These are phyloP conservation scores for Theobroma cacao DNA, from an alignment of 345 rosid genomes.

Conservation along the genomic window DNA sequence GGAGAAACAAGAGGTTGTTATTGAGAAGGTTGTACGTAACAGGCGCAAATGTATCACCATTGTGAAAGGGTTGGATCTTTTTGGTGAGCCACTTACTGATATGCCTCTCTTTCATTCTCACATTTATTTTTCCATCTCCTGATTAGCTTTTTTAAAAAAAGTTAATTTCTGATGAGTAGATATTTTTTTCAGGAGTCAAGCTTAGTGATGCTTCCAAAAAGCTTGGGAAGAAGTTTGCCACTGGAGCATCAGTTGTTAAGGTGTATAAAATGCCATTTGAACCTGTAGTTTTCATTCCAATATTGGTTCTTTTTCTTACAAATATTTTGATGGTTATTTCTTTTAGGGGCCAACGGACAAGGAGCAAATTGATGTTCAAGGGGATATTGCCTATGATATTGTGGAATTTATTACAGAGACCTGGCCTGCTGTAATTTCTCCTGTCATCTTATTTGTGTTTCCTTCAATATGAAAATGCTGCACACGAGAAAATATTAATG, in stretches of 20 bases:
- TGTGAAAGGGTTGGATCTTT: constrained; percentile 88
- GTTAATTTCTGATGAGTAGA: constrained; percentile 11
- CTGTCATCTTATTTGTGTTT: neutral
- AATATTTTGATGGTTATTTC: constrained; percentile 5
- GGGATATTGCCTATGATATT: constrained; percentile 84
- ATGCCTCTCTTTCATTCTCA: constrained; percentile 6
- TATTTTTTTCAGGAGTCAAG: constrained; percentile 66
- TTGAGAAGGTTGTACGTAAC: constrained; percentile 87
- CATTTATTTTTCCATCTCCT: neutral
- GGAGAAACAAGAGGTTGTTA: constrained; percentile 90
- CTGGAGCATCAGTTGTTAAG: constrained; percentile 98
- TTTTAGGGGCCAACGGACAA: constrained; percentile 93
- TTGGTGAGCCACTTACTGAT: constrained; percentile 53
- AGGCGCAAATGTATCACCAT: constrained; percentile 93
- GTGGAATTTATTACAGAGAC: constrained; percentile 84
- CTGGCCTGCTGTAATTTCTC: constrained; percentile 71
- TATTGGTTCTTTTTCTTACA: constrained; percentile 2
- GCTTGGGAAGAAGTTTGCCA: constrained; percentile 96
- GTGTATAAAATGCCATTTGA: constrained; percentile 30
- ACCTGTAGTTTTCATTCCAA: neutral
- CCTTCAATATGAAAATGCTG: neutral
- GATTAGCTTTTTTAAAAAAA: neutral
- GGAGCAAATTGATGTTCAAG: constrained; percentile 98
- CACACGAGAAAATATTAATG: neutral
- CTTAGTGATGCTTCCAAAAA: constrained; percentile 92